Evolutionary conservation across 768 basidiomycete species (phyloP).

Genomic region (Stropharia rugosoannulata): DNA sequence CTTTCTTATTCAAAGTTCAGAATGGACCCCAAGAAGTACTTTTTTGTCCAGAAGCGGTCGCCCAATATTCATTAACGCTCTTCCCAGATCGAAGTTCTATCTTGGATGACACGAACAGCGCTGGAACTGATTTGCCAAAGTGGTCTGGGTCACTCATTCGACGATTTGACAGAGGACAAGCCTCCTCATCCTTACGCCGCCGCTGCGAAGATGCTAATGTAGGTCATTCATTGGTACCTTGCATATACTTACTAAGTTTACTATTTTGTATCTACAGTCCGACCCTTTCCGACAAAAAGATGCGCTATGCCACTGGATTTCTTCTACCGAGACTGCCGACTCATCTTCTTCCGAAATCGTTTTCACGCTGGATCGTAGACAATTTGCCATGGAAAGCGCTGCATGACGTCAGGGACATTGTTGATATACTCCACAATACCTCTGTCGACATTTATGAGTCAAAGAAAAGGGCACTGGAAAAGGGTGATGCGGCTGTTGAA

Average conservation of each 20-base stretch:
- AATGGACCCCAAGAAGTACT: conserved; percentile 31
- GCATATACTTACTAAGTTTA: conserved; percentile 2
- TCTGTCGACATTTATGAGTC: conserved; percentile 33
- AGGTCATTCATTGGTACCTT: not conserved
- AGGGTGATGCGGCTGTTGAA: conserved; percentile 30
- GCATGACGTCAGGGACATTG: conserved; percentile 30
- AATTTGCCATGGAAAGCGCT: conserved; percentile 30
- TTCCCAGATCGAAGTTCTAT: conserved; percentile 28
- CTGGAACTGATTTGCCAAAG: conserved; percentile 50
- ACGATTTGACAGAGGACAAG: conserved; percentile 30
- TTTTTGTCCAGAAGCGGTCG: conserved; percentile 7
- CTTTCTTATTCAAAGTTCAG: conserved; percentile 20
- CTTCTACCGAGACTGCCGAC: conserved; percentile 17
- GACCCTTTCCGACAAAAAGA: not conserved
- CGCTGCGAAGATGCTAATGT: conserved; percentile 30
- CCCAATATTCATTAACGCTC: too few relatives aligned
- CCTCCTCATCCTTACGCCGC: conserved; percentile 27
- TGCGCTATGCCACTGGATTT: not conserved
- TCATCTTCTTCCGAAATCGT: conserved; percentile 22
- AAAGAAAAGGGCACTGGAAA: conserved; percentile 33
- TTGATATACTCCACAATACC: conserved; percentile 32
- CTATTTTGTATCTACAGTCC: not conserved
- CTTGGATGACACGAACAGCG: conserved; percentile 40
- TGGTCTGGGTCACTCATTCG: conserved; percentile 41
- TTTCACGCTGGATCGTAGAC: conserved; percentile 33